These are phyloP conservation scores for Spergularia bocconei DNA, from an alignment of 148 eudicot genomes.

Conservation along the genomic window DNA sequence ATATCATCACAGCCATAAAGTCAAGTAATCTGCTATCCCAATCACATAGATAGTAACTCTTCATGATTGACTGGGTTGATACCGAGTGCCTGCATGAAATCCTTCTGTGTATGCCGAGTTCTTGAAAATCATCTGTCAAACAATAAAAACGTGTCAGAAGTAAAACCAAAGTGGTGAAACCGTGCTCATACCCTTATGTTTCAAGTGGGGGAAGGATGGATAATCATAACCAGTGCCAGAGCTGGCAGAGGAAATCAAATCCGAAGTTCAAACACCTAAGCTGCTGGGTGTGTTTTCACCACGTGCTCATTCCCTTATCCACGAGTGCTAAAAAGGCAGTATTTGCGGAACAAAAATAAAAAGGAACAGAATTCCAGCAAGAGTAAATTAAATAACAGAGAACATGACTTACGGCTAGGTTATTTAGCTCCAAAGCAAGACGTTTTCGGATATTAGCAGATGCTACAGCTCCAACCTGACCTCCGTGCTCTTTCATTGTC, in stretches of 20 bases:
- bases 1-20: neutral
- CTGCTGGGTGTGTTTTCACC: neutral
- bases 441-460: constrained; percentile 53
- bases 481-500: constrained; percentile 48
- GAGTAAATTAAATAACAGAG: neutral
- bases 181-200: no score
- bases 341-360: neutral
- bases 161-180: neutral
- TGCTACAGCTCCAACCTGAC: constrained; percentile 50
- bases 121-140: constrained; percentile 60
- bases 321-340: neutral
- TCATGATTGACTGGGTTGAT: constrained; percentile 7
- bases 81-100: constrained; percentile 49
- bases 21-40: neutral
- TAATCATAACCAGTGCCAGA: neutral
- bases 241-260: neutral
- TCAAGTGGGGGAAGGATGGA: neutral
- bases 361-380: neutral
- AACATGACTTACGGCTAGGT: constrained; percentile 61
- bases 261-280: neutral
- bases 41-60: constrained; percentile 5
- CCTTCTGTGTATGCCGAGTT: constrained; percentile 75
- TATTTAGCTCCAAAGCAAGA: constrained; percentile 54
- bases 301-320: no score
- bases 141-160: neutral